Evolutionary conservation across 192 early-diverging fungal genomes (phyloP).

Genomic region (Oehlia diaphana): DNA sequence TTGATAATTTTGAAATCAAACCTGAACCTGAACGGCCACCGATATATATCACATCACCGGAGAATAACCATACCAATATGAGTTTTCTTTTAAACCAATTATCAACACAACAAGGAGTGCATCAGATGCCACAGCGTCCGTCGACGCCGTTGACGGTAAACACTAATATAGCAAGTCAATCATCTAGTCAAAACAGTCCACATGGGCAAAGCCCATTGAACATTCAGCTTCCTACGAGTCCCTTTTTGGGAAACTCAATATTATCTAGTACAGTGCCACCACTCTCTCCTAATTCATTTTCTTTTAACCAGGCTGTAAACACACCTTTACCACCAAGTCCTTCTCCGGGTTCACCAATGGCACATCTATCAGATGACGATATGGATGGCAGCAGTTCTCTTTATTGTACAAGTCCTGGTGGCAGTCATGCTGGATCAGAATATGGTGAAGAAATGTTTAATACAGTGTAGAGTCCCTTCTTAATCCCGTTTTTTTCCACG

Average conservation of each 20-base stretch:
- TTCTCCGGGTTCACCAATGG: conserved; percentile 46
- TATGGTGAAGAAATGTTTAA: conserved; percentile 21
- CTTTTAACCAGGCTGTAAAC: conserved; percentile 52
- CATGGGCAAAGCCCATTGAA: conserved; percentile 40
- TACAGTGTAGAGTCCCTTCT: background rate
- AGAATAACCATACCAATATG: conserved; percentile 33
- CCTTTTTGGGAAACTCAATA: conserved; percentile 30
- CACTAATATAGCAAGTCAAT: conserved; percentile 34
- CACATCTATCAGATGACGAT: conserved; percentile 42
- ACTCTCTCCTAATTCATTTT: conserved; percentile 44
- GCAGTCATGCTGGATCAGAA: conserved; percentile 13
- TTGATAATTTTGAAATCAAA: conserved; percentile 47
- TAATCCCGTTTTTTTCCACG: background rate
- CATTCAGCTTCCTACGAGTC: conserved; percentile 36
- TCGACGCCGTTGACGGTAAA: conserved; percentile 43
- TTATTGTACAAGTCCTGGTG: conserved; percentile 43
- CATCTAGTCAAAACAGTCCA: conserved; percentile 36
- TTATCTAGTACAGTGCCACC: conserved; percentile 35
- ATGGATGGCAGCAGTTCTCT: conserved; percentile 44
- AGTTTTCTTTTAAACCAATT: conserved; percentile 24
- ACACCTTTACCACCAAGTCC: conserved; percentile 57
- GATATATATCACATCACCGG: conserved; percentile 59
- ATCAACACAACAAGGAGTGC: background rate
- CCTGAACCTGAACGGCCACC: conserved; percentile 49
- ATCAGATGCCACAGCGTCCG: conserved; percentile 32